phyloP scores from a whole-genome alignment of 352 stramenopile species.

The Globisporangium canariense region DNA sequence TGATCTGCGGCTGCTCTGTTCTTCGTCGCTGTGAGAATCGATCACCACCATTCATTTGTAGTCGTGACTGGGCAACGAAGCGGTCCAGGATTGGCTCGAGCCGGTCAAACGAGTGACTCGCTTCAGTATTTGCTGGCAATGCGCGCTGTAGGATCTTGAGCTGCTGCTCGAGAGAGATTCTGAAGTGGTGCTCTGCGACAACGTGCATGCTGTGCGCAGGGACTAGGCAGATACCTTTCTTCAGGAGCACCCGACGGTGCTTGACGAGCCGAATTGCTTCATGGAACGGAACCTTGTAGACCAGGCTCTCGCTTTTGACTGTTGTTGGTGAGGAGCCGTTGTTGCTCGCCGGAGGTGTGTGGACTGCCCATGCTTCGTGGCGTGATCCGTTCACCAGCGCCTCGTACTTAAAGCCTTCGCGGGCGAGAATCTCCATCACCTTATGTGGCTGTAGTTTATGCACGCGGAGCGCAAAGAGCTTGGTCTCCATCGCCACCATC shows the following conservation, averaged over 20 bases:
- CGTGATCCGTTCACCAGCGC: neutral
- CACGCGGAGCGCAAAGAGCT: slow-evolving; percentile 37
- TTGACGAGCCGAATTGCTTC: slow-evolving; percentile 37
- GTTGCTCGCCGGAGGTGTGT: neutral
- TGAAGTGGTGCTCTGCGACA: slow-evolving; percentile 45
- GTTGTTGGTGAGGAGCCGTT: neutral
- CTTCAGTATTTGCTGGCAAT: slow-evolving; percentile 30
- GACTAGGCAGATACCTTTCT: slow-evolving; percentile 46
- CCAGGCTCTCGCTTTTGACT: neutral
- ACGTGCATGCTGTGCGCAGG: slow-evolving; percentile 27
- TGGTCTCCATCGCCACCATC: slow-evolving; percentile 50
- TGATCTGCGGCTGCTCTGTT: slow-evolving; percentile 30
- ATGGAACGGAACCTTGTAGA: slow-evolving; percentile 51
- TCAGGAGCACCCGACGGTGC: slow-evolving; percentile 38
- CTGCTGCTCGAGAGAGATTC: slow-evolving; percentile 25
- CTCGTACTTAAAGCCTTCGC: neutral
- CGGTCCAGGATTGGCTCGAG: slow-evolving; percentile 32
- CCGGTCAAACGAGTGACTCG: neutral
- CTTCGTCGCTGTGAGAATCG: neutral
- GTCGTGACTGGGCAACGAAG: slow-evolving; percentile 32
- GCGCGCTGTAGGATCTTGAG: slow-evolving; percentile 42
- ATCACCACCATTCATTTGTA: slow-evolving; percentile 16
- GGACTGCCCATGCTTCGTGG: neutral
- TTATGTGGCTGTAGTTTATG: neutral
- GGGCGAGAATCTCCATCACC: neutral